Percentiles rank a stretch among this genome's conserved stretches.
These are phyloP conservation scores for Calonectria pteridis DNA, from an alignment of 2,329 filamentous ascomycete genomes.

Conservation along the genomic window DNA sequence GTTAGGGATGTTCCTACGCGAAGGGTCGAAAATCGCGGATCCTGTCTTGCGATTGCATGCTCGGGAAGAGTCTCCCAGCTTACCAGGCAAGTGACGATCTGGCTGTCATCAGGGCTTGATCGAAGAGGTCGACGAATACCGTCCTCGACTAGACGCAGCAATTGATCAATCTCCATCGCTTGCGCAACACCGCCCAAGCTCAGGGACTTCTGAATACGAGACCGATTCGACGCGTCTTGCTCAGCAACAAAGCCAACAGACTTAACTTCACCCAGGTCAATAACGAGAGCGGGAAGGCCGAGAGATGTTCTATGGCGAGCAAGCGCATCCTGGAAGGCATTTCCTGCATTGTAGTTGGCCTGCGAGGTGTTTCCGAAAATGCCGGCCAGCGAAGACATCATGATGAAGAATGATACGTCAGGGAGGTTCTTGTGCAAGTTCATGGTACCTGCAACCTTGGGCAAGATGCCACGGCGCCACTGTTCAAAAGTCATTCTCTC, in stretches of 20 bases:
- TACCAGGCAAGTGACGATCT: background rate
- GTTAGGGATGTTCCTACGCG: background rate
- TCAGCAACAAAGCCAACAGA: background rate
- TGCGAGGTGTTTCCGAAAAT: constrained; percentile 51
- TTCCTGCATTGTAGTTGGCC: constrained; percentile 54
- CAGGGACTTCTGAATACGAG: background rate
- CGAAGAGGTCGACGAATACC: background rate
- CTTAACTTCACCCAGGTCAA: constrained; percentile 33
- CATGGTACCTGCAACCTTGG: constrained; percentile 48
- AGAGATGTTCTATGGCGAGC: constrained; percentile 30
- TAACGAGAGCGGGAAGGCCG: constrained; percentile 24
- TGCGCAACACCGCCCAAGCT: background rate
- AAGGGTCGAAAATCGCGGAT: background rate
- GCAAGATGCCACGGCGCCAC: constrained; percentile 40
- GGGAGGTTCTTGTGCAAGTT: constrained; percentile 44
- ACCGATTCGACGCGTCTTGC: background rate
- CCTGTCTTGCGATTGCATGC: background rate
- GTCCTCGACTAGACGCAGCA: background rate
- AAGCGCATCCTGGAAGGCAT: constrained; percentile 47
- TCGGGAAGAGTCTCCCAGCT: background rate
- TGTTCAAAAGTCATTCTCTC: constrained; percentile 25
- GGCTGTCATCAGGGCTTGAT: background rate
- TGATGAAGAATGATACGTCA: constrained; percentile 53
- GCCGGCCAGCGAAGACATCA: constrained; percentile 51
- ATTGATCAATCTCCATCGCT: background rate